Base-by-base conservation (phyloP, 768 basidiomycete species). In the Gymnopilus dilepis region DNA sequence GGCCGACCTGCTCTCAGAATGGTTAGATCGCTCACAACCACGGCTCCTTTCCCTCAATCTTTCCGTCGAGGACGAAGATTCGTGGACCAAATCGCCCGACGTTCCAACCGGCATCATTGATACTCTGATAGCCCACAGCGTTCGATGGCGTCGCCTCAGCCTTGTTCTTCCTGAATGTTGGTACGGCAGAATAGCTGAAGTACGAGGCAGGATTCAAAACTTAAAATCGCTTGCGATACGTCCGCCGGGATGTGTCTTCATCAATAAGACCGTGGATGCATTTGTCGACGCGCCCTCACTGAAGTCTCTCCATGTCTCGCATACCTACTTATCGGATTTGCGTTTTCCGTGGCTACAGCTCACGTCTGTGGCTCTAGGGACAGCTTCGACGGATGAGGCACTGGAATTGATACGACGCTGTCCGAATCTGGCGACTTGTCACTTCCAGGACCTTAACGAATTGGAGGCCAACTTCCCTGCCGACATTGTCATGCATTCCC, bases 351-450 rank as follows among this genome's bases (percentile, higher is more conserved):
- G 61, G 61, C 6, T 6, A 12, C 56, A 63, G 22, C 56, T 63
- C 33, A 53, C 43, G 17, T 17, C 30, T 15, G 61, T 43, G 4
- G 19, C 37, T 15, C 28, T 63, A 12, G 51, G 41, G 6, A 37
- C 41, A 3, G 37, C 56, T 21, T 63, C 57, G 4, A 31, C 15
- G n/a, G 61, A 63, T 37, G 61, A 63, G 42, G 61, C 52, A 6
- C 12, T 63, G 13, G 61, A 63, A 19, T 17, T 58, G 30, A 19
- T 63, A 21, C 37, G 50, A 40, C 50, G 61, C 33, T 63, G 61
- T 33, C 56, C 56, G n/a, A 45, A 53, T 26, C 4, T 63, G 40
- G 28, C 19, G 8, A 31, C 56, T 19, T 63, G 57, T 40, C 52
- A 22, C 19, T 58, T 63, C 38, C 41, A 56, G 9, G 48, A 63